phyloP scores from a whole-genome alignment of 371 early-diverging fungal genomes.

The Mortierella sp. region DNA sequence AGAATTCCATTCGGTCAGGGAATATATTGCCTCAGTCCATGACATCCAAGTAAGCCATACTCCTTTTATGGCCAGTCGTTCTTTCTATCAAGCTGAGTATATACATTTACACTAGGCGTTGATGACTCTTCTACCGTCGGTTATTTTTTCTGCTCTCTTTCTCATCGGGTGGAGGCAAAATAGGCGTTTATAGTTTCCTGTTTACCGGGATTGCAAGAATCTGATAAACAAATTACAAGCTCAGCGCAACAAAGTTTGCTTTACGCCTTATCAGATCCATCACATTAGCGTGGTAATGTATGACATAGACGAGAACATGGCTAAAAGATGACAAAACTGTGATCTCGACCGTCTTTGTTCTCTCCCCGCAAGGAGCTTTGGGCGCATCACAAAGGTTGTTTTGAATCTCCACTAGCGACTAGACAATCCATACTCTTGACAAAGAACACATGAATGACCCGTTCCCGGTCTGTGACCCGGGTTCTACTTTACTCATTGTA shows the following conservation, averaged over 20 bases:
- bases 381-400: neutral
- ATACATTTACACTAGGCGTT: neutral
- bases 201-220: slow-evolving; percentile 1
- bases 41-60: neutral
- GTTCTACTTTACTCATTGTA: neutral
- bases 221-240: slow-evolving; percentile 20
- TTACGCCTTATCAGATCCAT: slow-evolving; percentile 24
- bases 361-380: neutral
- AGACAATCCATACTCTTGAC: neutral
- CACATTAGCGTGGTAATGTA: neutral
- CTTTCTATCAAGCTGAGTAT: neutral
- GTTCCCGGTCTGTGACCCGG: neutral
- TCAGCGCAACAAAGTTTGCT: neutral
- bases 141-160: neutral
- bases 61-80: neutral
- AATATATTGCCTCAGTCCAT: neutral
- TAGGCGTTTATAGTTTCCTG: slow-evolving; percentile 5
- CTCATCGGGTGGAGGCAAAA: neutral
- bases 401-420: neutral
- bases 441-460: neutral
- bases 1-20: too few relatives aligned
- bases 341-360: neutral
- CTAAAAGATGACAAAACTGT: neutral
- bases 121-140: neutral
- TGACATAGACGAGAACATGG: neutral